Evolutionary conservation across 768 basidiomycete genomes (phyloP).

Genomic region (Boletellus emodensis): DNA sequence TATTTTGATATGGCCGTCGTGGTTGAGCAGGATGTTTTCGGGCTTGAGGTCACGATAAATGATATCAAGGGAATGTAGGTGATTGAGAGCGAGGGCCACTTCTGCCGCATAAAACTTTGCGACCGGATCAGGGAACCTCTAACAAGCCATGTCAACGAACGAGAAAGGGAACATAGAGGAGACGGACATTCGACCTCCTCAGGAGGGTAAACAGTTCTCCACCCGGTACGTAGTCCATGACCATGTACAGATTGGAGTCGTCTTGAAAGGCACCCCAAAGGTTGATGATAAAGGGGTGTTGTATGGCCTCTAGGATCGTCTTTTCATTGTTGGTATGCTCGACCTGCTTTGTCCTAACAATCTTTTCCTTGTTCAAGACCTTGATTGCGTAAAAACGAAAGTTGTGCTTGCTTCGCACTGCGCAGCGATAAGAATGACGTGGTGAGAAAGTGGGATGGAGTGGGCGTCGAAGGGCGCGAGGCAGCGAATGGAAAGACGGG

Average conservation of each 20-base stretch:
- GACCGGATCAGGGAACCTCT: conserved; percentile 95
- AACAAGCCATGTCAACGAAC: conserved; percentile 12
- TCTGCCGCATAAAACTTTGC: conserved; percentile 98
- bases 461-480: too few relatives aligned
- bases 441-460: not conserved
- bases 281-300: conserved; percentile 93
- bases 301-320: conserved; percentile 75
- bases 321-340: conserved; percentile 98
- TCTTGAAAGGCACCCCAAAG: conserved; percentile 97
- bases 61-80: conserved; percentile 82
- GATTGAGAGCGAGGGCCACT: conserved; percentile 87
- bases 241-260: conserved; percentile 90
- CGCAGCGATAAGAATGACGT: not conserved
- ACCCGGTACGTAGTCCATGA: conserved; percentile 95
- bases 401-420: conserved; percentile 90
- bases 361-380: conserved; percentile 89
- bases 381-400: conserved; percentile 96
- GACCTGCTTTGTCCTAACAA: conserved; percentile 89
- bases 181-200: conserved; percentile 78
- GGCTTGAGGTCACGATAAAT: conserved; percentile 98
- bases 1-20: conserved; percentile 96
- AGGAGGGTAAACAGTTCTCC: conserved; percentile 95
- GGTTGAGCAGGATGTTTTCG: conserved; percentile 89
- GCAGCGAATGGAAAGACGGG: not conserved
- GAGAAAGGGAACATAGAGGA: conserved; percentile 9